Evolutionary conservation across 208 protist genomes (phyloP), one percentile per base, ranked within the genome.

Genomic region (Tritrichomonas foetus): DNA sequence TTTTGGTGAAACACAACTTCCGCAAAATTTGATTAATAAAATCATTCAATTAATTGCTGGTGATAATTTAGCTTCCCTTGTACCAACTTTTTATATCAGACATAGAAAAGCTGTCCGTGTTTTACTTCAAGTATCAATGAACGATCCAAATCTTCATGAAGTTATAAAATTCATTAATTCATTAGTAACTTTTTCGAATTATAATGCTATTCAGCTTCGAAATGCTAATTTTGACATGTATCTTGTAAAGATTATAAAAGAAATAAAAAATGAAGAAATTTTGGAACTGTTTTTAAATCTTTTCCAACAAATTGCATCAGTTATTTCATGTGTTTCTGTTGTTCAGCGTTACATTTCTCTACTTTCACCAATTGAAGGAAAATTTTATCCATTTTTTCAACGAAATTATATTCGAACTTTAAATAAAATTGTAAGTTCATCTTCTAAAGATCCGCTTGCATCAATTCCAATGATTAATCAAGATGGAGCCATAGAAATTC

Each of bases 41-140:
- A 39, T 89, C 5, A 50, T 89, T n/a, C 78, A 89, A 47, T 33
- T 89, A 20, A 89, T 89, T 39, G 78, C 78, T 33, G 78, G 78
- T 16, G 11, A 47, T 13, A 41, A 47, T 27, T 61, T 89, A 89
- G 53, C 78, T 27, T 89, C 44, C 20, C 25, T 89, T 57, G 20
- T 57, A 14, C 78, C 78, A 39, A 61, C 44, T 57, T 89, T 89
- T 49, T 44, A 39, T 36, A 89, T 89, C 9, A 53, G 30, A 9
- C 78, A 89, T 27, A 25, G 47, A 57, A 89, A 89, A 89, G 78
- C 47, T 47, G 33, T 82, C 8, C 8, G 39, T 50, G 33, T 82
- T 82, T 50, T 82, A 20, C 14, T 82, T 30, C 3, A 9, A 49
- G 41, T 50, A 50, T 50, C 50, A 30, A 8, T 82, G 8, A 44